These are phyloP conservation scores for Biscogniauxia marginata DNA, from an alignment of 2,329 filamentous ascomycete species.

Conservation along the genomic window DNA sequence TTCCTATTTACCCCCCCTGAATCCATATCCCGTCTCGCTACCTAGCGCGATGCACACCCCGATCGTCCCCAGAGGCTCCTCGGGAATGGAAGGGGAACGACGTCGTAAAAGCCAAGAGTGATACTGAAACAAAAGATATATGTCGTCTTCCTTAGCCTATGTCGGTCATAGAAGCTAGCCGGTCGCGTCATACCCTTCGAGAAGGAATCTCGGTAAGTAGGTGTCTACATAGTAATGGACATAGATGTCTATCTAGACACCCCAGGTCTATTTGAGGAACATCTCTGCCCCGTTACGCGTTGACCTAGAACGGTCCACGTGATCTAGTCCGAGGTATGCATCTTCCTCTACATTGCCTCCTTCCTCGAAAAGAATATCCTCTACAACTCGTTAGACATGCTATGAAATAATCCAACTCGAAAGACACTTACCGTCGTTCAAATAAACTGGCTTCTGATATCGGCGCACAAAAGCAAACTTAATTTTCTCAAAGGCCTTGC, in stretches of 20 bases:
- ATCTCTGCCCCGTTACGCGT: slow-evolving; percentile 62
- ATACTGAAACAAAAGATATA: slow-evolving; percentile 20
- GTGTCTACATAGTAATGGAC: not conserved
- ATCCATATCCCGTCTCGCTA: slow-evolving; percentile 4
- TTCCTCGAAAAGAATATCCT: slow-evolving; percentile 57
- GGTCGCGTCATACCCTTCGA: not conserved
- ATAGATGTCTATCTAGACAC: slow-evolving; percentile 1
- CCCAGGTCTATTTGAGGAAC: slow-evolving; percentile 46
- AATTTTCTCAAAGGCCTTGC: slow-evolving; percentile 98
- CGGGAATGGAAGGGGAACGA: slow-evolving; percentile 1
- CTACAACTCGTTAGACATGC: slow-evolving; percentile 38
- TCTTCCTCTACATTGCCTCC: slow-evolving; percentile 51
- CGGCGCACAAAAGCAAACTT: slow-evolving; percentile 84
- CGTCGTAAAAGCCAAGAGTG: slow-evolving; percentile 9
- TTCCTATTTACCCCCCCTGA: slow-evolving; percentile 1
- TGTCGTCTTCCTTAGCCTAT: slow-evolving; percentile 2
- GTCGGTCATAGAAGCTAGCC: slow-evolving; percentile 2
- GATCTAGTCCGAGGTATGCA: slow-evolving; percentile 64
- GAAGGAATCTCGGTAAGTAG: not conserved
- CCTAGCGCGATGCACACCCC: slow-evolving; percentile 4
- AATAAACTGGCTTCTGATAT: slow-evolving; percentile 70
- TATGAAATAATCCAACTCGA: not conserved
- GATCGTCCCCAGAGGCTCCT: slow-evolving; percentile 6
- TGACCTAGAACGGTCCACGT: slow-evolving; percentile 59
- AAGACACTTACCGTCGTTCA: slow-evolving; percentile 74